A percentile compares a stretch with the other conserved stretches of the same genome.
These are phyloP conservation scores for Scutellaria minor DNA, from an alignment of 257 asterid species.

Conservation along the genomic window DNA sequence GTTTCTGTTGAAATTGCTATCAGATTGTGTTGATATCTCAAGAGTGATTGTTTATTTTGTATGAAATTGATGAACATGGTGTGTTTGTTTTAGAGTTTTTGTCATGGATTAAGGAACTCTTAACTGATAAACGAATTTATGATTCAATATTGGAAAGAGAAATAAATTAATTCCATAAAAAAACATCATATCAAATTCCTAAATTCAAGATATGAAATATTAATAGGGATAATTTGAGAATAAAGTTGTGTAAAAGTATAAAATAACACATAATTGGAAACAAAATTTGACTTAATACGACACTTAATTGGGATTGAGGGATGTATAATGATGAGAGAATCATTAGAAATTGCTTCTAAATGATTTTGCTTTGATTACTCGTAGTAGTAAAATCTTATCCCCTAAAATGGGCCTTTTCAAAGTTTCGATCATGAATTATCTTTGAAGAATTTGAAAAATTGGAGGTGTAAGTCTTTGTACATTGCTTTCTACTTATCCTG, in stretches of 20 bases:
- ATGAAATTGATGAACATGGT: neutral
- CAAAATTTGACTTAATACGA: too few relatives aligned
- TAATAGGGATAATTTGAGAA: too few relatives aligned
- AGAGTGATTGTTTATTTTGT: constrained; percentile 9
- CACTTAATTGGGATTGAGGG: too few relatives aligned
- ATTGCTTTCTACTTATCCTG: constrained; percentile 13
- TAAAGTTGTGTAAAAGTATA: too few relatives aligned
- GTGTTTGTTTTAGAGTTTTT: too few relatives aligned
- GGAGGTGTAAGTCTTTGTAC: constrained; percentile 15
- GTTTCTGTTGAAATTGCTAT: neutral
- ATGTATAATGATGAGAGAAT: too few relatives aligned
- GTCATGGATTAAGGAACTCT: too few relatives aligned
- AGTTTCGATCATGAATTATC: neutral
- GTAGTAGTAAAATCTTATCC: neutral
- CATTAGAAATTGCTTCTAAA: neutral
- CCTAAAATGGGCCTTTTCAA: neutral
- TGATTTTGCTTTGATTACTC: neutral
- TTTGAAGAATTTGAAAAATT: constrained; percentile 15
- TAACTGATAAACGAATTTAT: neutral
- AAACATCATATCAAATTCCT: too few relatives aligned
- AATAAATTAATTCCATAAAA: too few relatives aligned
- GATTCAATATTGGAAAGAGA: neutral
- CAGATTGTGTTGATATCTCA: neutral
- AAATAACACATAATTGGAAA: too few relatives aligned
- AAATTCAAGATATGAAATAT: too few relatives aligned